Base-by-base conservation (phyloP, 2,329 filamentous ascomycete species). In the Phaeosphaeriaceae sp. region DNA sequence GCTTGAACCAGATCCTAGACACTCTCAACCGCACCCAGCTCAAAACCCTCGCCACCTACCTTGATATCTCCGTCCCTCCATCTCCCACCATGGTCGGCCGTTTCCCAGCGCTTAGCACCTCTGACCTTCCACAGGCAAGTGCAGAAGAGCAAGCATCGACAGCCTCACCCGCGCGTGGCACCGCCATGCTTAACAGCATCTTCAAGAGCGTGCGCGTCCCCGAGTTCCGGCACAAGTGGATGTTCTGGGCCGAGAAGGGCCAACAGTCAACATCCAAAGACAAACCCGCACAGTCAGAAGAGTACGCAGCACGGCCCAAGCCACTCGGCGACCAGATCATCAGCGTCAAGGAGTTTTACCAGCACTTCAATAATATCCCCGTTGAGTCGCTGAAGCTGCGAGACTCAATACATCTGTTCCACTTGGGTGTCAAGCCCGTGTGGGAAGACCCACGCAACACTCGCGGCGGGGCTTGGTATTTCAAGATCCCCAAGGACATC, bases 381-480 rank as follows among this genome's bases (percentile, higher is more conserved):
- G 86, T 90, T 74, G 82, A 86, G 21, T 87, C 84, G 79, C 81
- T 90, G 45, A 82, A 87, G 42, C 79, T 92, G 59, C 85, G 88
- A 13, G 79, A 81, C 64, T 75, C 69, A 39, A 88, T 89, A 21
- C 88, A 92, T 76, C 87, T 92, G 72, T 90, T 89, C 76, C 90
- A 90, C 84, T 81, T 87, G 61, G 86, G 90, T 61, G 89, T 92
- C 73, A 88, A 90, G 77, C 90, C 88, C 16, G 84, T 92, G 35
- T 89, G 92, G 81, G 90, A 92, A 76, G 93, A 97, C 71, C 84
- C 89, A 33, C 86, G 94, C 64, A 97, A 97, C 75, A 80, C 88
- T 51, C 82, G 86, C 54, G 93, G 93, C 43, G 93, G 93, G 41
- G 88, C 89, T 71, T 97, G 91, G 91, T 95, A 91, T 17, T 96